Conservation (phyloP, 306 rosid species). For the Vigna trinervia region DNA sequence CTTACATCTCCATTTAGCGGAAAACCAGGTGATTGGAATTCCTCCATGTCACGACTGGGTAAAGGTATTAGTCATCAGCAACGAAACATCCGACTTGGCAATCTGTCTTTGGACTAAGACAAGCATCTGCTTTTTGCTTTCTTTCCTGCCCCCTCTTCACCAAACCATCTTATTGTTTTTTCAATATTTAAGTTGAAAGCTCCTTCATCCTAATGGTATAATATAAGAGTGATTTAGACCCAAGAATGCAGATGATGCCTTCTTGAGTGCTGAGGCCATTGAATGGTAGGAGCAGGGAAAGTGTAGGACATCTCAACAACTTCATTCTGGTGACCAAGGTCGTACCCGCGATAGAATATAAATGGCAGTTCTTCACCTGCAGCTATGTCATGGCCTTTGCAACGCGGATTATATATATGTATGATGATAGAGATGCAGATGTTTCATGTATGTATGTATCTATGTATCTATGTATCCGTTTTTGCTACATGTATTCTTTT, state of each 20-base stretch:
- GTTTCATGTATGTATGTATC: background rate
- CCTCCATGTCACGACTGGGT: conserved; percentile 69
- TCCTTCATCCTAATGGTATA: conserved; percentile 52
- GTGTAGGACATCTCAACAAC: conserved; percentile 41
- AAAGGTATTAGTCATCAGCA: conserved; percentile 78
- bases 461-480: conserved; percentile 29
- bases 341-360: conserved; percentile 20
- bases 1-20: conserved; percentile 65
- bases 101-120: conserved; percentile 68
- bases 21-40: conserved; percentile 67
- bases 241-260: conserved; percentile 47
- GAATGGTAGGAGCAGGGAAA: conserved; percentile 47
- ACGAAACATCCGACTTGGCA: conserved; percentile 70
- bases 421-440: conserved; percentile 56
- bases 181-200: conserved; percentile 44
- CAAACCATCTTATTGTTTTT: conserved; percentile 35
- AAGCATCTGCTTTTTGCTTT: conserved; percentile 56
- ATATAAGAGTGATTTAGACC: conserved; percentile 51
- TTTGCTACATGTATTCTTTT: conserved; percentile 28
- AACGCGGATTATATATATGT: conserved; percentile 53
- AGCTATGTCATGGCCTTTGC: conserved; percentile 52
- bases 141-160: conserved; percentile 37
- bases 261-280: conserved; percentile 54
- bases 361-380: conserved; percentile 43
- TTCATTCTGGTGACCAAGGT: conserved; percentile 42